A percentile compares a stretch with the other conserved stretches of the same genome.
phyloP scores from a whole-genome alignment of 2,329 filamentous ascomycete genomes.

The Paraconiothyrium sp. region DNA sequence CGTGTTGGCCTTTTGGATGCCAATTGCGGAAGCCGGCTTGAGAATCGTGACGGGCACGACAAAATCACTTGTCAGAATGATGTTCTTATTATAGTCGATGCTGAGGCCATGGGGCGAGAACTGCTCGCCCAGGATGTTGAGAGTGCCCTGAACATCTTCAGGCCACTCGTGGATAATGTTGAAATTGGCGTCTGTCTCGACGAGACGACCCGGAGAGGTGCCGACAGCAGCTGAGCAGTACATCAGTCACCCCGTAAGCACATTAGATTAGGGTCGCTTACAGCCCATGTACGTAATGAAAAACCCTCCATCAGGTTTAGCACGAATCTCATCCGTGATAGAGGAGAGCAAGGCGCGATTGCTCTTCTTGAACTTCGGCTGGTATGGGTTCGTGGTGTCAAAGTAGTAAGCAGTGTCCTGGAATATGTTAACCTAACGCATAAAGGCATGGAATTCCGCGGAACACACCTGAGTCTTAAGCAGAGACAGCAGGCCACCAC shows the following conservation, averaged over 20 bases:
- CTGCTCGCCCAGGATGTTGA: constrained; percentile 68
- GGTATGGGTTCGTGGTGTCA: constrained; percentile 67
- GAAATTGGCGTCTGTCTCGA: constrained; percentile 68
- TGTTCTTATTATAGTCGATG: constrained; percentile 1
- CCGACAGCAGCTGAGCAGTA: constrained; percentile 58
- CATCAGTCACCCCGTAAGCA: not conserved
- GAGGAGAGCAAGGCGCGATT: constrained; percentile 68
- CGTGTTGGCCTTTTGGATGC: constrained; percentile 65
- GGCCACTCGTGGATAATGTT: constrained; percentile 72
- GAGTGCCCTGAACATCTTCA: constrained; percentile 62
- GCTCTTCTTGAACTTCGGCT: constrained; percentile 67
- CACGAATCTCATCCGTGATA: constrained; percentile 70
- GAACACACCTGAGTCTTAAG: constrained; percentile 61
- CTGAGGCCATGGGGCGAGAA: constrained; percentile 53
- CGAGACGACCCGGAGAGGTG: constrained; percentile 66
- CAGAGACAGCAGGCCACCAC: constrained; percentile 67
- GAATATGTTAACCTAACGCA: constrained; percentile 9
- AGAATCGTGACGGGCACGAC: constrained; percentile 69
- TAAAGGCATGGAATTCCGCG: not conserved
- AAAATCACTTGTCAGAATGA: constrained; percentile 57
- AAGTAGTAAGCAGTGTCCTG: constrained; percentile 71
- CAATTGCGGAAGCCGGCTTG: constrained; percentile 62
- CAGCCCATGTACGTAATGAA: constrained; percentile 71
- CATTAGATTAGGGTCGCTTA: constrained; percentile 15
- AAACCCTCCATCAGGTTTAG: constrained; percentile 70